Conservation (phyloP, 768 basidiomycete genomes). For the Bullera alba region DNA sequence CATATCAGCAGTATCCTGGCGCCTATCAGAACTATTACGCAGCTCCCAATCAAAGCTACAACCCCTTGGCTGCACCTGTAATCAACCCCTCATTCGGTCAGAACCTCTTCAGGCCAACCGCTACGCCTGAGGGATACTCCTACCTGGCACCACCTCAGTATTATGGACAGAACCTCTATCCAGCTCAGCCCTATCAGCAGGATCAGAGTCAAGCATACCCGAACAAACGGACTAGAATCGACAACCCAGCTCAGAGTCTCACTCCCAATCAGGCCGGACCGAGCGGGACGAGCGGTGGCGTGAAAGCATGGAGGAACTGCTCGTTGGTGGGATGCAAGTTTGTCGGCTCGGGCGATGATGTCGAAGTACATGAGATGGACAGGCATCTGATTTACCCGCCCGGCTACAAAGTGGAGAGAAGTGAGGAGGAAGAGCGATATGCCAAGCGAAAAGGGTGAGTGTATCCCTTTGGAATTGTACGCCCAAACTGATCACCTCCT, state of each 20-base stretch:
- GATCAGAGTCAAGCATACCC: not conserved
- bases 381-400: conserved; percentile 44
- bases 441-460: conserved; percentile 42
- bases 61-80: not conserved
- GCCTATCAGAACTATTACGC: too few relatives aligned
- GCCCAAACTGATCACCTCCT: not conserved
- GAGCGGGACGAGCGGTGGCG: too few relatives aligned
- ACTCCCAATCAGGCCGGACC: not conserved
- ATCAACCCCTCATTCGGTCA: conserved; percentile 1
- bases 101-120: not conserved
- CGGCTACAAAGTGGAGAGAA: conserved; percentile 34
- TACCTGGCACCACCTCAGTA: conserved; percentile 5
- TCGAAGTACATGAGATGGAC: conserved; percentile 46
- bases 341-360: conserved; percentile 38
- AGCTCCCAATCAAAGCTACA: too few relatives aligned
- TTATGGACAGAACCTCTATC: not conserved
- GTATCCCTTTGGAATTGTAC: not conserved
- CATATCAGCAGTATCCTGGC: too few relatives aligned
- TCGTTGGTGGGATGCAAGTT: conserved; percentile 38
- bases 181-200: not conserved
- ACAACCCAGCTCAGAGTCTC: not conserved
- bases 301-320: conserved; percentile 41
- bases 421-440: conserved; percentile 38
- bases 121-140: conserved; percentile 15
- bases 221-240: not conserved